Evolutionary conservation across 176 grass and related monocot species (phyloP), one percentile per base, ranked within the genome.

Genomic region (Microstegium vimineum): DNA sequence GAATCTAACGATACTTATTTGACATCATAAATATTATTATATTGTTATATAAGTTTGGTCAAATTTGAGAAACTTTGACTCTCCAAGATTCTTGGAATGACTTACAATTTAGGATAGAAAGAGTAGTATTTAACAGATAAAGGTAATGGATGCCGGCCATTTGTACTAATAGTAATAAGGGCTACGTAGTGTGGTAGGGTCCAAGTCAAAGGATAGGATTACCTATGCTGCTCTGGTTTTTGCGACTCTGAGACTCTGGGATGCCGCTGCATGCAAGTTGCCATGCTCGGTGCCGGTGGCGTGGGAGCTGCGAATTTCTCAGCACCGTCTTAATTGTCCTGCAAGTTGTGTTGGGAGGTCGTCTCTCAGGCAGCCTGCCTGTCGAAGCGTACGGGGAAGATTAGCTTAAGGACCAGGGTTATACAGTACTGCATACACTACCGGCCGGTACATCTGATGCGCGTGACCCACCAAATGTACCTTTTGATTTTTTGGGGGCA

Each of bases 221-320:
- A 22, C 49, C 49, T 20, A 2, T 20, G 17, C 47, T 7, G 47
- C 6, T 52, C 17, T 3, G 6, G 5, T 22, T 52, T n/a, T 52
- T 52, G 45, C 17, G 45, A 17, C 45, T 22, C 16, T 20, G 6
- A n/a, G n/a, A 20, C 17, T 2, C 17, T 22, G 49, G 22, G 20
- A 57, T 57, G 52, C 52, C 52, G 22, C 23, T 28, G 43, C n/a
- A n/a, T n/a, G n/a, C 71, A 57, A 67, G 62, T 67, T 86, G 66
- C 12, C 65, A 33, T 45, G 66, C 66, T 56, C 37, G 5, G 11
- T 41, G 76, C 33, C 40, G 43, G 43, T 16, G 15, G 14, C 14
- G 84, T 41, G 38, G 46, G 56, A 56, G 43, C 33, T 72, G 66
- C 43, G 43, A 33, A 22, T 72, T 76, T 36, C 37, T 36, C 34